Evolutionary conservation across 306 rosid species (phyloP).

Genomic region (Prunus fruticosa): DNA sequence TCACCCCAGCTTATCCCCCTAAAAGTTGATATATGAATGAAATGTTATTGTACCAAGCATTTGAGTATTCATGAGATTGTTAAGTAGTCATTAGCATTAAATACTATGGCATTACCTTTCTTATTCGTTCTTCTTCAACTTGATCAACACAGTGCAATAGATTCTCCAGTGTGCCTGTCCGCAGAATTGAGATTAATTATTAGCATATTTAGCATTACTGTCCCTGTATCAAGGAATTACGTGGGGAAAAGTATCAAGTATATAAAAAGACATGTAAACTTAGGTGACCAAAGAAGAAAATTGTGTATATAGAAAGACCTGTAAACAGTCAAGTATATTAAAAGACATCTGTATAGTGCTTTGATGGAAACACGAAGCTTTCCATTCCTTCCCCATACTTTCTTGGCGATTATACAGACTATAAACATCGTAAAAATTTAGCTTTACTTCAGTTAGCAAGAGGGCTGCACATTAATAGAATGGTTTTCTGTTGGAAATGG

Average conservation of each 20-base stretch:
- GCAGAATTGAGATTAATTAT: constrained; percentile 19
- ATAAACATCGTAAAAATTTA: neutral
- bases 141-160: constrained; percentile 77
- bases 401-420: neutral
- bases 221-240: constrained; percentile 4
- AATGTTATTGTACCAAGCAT: neutral
- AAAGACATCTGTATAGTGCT: neutral
- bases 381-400: neutral
- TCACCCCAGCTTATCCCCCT: neutral
- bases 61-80: neutral
- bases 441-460: neutral
- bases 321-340: neutral
- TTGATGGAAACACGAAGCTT: neutral
- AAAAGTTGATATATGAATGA: neutral
- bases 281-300: neutral
- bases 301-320: neutral
- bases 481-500: too few relatives aligned
- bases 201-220: neutral
- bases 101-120: constrained; percentile 46
- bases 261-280: neutral
- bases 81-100: neutral
- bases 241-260: constrained; percentile 1
- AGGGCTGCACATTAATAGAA: neutral
- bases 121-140: constrained; percentile 74
- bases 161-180: constrained; percentile 74